Percentiles rank a stretch among this genome's conserved stretches.
Conservation (phyloP, 768 basidiomycete genomes). For the Boletus rufocinnamomeus region DNA sequence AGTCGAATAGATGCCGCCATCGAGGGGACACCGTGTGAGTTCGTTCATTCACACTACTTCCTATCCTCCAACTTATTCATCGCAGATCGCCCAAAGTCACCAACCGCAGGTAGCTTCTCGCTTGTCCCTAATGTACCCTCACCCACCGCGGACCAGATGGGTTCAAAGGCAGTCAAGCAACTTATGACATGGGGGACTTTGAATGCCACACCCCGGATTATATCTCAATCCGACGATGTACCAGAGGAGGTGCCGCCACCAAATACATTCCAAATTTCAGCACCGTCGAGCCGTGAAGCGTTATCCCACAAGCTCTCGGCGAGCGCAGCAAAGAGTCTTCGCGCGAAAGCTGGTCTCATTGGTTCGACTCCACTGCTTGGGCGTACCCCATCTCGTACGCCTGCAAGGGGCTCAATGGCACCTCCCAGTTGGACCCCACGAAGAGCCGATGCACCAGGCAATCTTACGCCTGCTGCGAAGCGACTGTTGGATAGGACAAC, state of each 20-base stretch:
- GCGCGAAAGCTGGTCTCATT: conserved; percentile 69
- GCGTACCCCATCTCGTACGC: conserved; percentile 40
- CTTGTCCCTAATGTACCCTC: conserved; percentile 87
- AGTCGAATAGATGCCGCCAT: conserved; percentile 94
- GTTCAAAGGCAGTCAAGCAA: conserved; percentile 81
- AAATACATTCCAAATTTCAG: conserved; percentile 74
- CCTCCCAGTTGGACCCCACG: conserved; percentile 82
- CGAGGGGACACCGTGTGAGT: conserved; percentile 85
- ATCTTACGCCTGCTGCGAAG: conserved; percentile 84
- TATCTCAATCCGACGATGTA: conserved; percentile 63
- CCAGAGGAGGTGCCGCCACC: conserved; percentile 44
- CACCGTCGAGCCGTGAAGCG: conserved; percentile 76
- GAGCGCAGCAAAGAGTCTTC: conserved; percentile 78
- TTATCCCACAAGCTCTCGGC: conserved; percentile 81
- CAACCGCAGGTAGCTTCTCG: conserved; percentile 58
- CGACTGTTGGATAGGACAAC: conserved; percentile 74
- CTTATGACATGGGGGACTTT: conserved; percentile 98
- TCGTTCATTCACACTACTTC: conserved; percentile 30
- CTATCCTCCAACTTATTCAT: conserved; percentile 11
- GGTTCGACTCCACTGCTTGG: conserved; percentile 32
- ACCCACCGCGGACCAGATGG: conserved; percentile 80
- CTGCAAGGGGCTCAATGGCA: conserved; percentile 55
- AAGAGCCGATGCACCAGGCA: conserved; percentile 68
- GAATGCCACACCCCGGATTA: conserved; percentile 85
- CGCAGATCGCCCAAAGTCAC: conserved; percentile 64